Base-by-base conservation (phyloP, 2,329 filamentous ascomycete species). In the Xylariaceae sp. region DNA sequence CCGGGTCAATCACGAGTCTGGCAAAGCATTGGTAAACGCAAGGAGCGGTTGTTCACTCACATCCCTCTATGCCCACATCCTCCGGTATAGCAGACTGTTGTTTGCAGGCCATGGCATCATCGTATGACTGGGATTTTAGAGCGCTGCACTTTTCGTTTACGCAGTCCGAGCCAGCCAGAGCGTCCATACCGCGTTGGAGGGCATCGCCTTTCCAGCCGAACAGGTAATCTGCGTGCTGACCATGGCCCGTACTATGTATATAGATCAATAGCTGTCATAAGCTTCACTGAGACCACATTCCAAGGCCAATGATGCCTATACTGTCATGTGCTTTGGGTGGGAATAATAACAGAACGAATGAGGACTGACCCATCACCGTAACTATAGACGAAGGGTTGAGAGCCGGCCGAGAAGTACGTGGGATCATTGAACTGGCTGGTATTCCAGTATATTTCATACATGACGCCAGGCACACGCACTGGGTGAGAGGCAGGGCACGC, bases 401-500 rank as follows among this genome's bases (percentile, higher is more conserved):
- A 62, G 45, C 66, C 67, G 58, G 67, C 63, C 38, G 61, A 60
- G 42, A 66, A 54, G 49, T 54, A 62, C 36, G 51, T 51, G 57
- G 60, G 43, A 50, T 59, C 54, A 53, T 61, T 62, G 46, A 59
- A 61, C 37, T 48, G 46, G 38, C 52, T 51, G 2, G 59, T 67
- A 47, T 68, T 64, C 45, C 64, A 67, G 52, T 68, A 66, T 34
- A 66, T 57, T 50, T 68, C 65, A 44, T 65, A 67, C 64, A 67
- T 67, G 42, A 68, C 44, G 51, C 67, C 64, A 26, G 65, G 64
- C 30, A 66, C 47, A 42, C 49, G 49, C 39, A 60, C 55, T 1
- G 58, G 58, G 52, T 61, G 58, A 2, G 57, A 53, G 16, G 54
- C 39, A 3, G 58, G 58, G 44, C 58, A 61, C 2, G 56, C 44